A percentile compares a stretch with the other conserved stretches of the same genome.
These are phyloP conservation scores for Colletotrichum shisoi DNA, from an alignment of 2,329 filamentous ascomycete genomes.

Conservation along the genomic window DNA sequence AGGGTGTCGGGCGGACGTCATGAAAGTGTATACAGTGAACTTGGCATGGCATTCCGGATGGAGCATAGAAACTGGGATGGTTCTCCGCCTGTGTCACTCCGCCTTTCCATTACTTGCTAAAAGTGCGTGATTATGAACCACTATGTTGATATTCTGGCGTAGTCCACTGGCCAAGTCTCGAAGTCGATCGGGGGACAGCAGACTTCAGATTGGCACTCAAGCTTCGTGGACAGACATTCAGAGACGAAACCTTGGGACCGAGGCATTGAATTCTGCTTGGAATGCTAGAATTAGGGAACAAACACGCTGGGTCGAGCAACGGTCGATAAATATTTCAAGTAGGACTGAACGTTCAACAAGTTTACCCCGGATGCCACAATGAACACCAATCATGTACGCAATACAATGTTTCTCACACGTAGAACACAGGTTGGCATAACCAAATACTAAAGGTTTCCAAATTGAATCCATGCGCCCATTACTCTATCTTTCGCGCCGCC, in stretches of 20 bases:
- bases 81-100: not conserved
- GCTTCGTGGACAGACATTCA: too few relatives aligned
- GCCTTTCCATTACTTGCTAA: not conserved
- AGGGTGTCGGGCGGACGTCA: slow-evolving; percentile 14
- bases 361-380: not conserved
- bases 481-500: slow-evolving; percentile 33
- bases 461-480: not conserved
- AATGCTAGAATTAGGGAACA: not conserved
- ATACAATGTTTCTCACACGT: not conserved
- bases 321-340: not conserved
- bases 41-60: not conserved
- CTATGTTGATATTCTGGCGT: not conserved
- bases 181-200: not conserved
- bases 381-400: not conserved
- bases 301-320: not conserved
- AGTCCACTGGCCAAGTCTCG: not conserved
- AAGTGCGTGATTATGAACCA: not conserved
- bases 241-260: too few relatives aligned
- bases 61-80: not conserved
- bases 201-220: not conserved
- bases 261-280: not conserved
- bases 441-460: not conserved
- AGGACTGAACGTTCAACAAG: not conserved
- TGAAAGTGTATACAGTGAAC: not conserved
- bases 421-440: too few relatives aligned